Evolutionary conservation across 495 filamentous ascomycete species (phyloP), one percentile per base, ranked within the genome.

Genomic region (Thermothielavioides terrestris): DNA sequence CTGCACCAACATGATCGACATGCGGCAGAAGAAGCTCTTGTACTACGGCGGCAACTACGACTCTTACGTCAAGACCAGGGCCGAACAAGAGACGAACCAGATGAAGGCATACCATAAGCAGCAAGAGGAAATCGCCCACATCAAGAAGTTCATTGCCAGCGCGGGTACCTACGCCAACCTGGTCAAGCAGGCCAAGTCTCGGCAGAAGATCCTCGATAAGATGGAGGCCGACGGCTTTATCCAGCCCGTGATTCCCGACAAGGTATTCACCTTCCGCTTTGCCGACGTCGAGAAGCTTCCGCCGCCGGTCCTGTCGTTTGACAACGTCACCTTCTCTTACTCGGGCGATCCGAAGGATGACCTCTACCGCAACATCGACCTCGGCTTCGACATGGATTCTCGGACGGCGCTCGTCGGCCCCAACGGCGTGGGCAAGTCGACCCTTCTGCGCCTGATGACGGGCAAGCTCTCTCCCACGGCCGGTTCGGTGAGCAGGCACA

Each of bases 21-120:
- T 99, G 92, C 82, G 92, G 53, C 70, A 78, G 70, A 85, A 86
- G 70, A 75, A 85, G 69, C 85, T 99, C 49, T 71, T 92, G 51
- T 99, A 99, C 85, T 99, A 97, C 68, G 92, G 92, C 78, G 92
- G 92, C 81, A 99, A 99, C 77, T 99, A 97, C 80, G 92, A 99
- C 70, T 86, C 91, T 30, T 94, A 99, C 76, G 77, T 83, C 68
- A 97, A 97, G 85, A 97, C 94, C 21, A 80, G 92, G 49, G 69
- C 76, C 26, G 92, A 99, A 64, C 87, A 97, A 71, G 92, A 99
- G 73, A 82, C 80, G 67, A 99, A 99, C 76, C 94, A 99, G 76
- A 83, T 81, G 80, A 99, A 96, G 75, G 91, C 94, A 39, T 99
- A 99, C 77, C 75, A 82, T 66, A 99, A 99, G 77, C 92, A 99